Conservation (phyloP, 495 filamentous ascomycete species). For the Haplographium delicatum region DNA sequence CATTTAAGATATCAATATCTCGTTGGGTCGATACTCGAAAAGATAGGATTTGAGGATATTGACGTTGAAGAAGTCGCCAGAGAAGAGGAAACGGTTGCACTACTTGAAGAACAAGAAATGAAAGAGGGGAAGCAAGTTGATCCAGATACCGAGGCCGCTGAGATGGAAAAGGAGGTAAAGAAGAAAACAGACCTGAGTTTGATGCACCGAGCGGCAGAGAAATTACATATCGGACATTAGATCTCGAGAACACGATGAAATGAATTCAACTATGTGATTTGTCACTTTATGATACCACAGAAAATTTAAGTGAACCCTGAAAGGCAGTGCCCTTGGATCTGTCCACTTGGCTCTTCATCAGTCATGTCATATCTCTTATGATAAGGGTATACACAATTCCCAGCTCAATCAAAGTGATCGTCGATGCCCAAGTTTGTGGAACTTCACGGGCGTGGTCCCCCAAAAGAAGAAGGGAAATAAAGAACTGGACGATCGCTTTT, state of each 20-base stretch:
- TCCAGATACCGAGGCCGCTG: conserved; percentile 19
- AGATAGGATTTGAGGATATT: conserved; percentile 53
- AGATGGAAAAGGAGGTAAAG: conserved; percentile 24
- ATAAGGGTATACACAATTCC: too few species aligned
- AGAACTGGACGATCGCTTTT: too few species aligned
- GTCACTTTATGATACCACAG: conserved; percentile 8
- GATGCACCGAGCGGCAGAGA: conserved; percentile 20
- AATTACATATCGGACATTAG: conserved; percentile 11
- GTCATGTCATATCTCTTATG: too few species aligned
- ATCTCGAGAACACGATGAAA: conserved; percentile 1
- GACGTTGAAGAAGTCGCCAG: conserved; percentile 37
- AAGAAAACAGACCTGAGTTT: conserved; percentile 20
- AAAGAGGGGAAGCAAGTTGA: conserved; percentile 14
- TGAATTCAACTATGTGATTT: too few species aligned
- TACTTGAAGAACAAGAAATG: conserved; percentile 35
- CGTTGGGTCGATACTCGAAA: conserved; percentile 46
- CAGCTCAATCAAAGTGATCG: too few species aligned
- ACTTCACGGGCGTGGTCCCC: too few species aligned
- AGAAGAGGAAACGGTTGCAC: conserved; percentile 32
- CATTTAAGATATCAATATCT: conserved; percentile 52
- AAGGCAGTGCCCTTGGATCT: too few species aligned
- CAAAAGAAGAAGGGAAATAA: too few species aligned
- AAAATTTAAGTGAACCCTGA: too few species aligned
- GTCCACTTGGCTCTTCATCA: too few species aligned
- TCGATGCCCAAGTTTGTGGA: too few species aligned